These are phyloP conservation scores for Phialemonium atrogriseum DNA, from an alignment of 2,329 filamentous ascomycete species.

Conservation along the genomic window DNA sequence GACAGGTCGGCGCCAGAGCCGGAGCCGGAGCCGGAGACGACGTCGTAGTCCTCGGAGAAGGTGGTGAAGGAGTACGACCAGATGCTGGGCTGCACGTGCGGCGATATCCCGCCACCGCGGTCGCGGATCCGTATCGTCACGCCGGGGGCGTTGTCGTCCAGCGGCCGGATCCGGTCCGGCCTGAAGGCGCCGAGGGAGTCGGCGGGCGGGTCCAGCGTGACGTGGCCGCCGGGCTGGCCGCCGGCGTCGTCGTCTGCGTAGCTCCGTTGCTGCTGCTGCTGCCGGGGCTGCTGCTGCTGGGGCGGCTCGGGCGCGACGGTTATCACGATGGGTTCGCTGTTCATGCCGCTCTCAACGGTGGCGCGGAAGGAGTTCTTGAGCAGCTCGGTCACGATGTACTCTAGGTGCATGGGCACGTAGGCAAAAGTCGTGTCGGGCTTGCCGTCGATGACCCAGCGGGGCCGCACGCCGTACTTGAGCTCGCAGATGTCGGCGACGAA, in stretches of 20 bases:
- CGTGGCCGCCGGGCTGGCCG: slow-evolving; percentile 10
- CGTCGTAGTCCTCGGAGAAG: slow-evolving; percentile 61
- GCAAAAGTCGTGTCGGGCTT: slow-evolving; percentile 84
- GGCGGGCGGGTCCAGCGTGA: slow-evolving; percentile 26
- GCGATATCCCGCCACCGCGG: slow-evolving; percentile 85
- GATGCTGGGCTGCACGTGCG: slow-evolving; percentile 75
- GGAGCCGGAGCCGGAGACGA: too few species aligned
- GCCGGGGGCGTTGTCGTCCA: slow-evolving; percentile 63
- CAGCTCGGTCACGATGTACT: slow-evolving; percentile 94
- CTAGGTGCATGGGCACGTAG: slow-evolving; percentile 89
- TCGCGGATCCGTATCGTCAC: slow-evolving; percentile 95
- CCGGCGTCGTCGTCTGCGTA: slow-evolving; percentile 2
- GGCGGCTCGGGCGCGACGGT: slow-evolving; percentile 72
- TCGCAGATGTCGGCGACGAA: slow-evolving; percentile 96
- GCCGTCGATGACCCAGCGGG: slow-evolving; percentile 72
- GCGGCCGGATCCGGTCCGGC: slow-evolving; percentile 42
- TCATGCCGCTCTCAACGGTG: slow-evolving; percentile 75
- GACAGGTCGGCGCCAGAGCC: too few species aligned
- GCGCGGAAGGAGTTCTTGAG: slow-evolving; percentile 96
- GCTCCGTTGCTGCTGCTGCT: slow-evolving; percentile 14
- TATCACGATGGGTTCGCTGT: slow-evolving; percentile 76
- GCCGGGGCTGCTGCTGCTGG: slow-evolving; percentile 9
- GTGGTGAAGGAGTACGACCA: slow-evolving; percentile 99
- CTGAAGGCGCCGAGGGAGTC: slow-evolving; percentile 31
- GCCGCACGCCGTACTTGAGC: slow-evolving; percentile 85